phyloP scores from a whole-genome alignment of 192 early-diverging fungal species.

The Jimgerdemannia flammicorona region DNA sequence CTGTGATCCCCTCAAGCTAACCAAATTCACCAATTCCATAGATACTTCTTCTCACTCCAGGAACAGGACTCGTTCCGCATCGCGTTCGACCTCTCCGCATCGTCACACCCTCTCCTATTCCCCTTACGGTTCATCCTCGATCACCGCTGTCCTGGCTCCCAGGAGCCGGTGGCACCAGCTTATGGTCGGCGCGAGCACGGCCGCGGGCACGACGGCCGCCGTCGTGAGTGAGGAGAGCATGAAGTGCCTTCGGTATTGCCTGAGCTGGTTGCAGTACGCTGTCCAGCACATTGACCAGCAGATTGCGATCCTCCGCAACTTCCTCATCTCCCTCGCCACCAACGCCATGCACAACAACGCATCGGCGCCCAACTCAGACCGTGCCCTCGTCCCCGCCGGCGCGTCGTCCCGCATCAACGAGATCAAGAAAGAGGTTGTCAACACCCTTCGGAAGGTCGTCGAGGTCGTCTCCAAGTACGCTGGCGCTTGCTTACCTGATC shows the following conservation, averaged over 20 bases:
- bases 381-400: constrained; percentile 22
- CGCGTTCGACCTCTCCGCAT: constrained; percentile 13
- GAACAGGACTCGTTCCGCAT: constrained; percentile 25
- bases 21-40: constrained; percentile 10
- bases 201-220: constrained; percentile 65
- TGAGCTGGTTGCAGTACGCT: constrained; percentile 85
- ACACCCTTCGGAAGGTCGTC: constrained; percentile 82
- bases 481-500: constrained; percentile 75
- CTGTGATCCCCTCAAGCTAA: neutral
- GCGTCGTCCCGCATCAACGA: constrained; percentile 39
- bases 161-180: constrained; percentile 57
- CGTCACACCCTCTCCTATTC: constrained; percentile 22
- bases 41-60: constrained; percentile 8
- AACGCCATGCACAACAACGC: neutral
- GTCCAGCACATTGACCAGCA: constrained; percentile 68
- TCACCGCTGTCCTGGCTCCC: constrained; percentile 15
- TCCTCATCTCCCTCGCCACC: constrained; percentile 45
- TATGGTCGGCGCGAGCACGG: constrained; percentile 55
- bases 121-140: constrained; percentile 20
- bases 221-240: constrained; percentile 88
- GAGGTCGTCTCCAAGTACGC: constrained; percentile 87
- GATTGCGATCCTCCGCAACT: constrained; percentile 54
- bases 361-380: constrained; percentile 19
- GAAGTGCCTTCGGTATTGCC: constrained; percentile 83
- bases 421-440: constrained; percentile 79